phyloP scores from a whole-genome alignment of 805 yeast genomes.

The Candida yuanshanica region DNA sequence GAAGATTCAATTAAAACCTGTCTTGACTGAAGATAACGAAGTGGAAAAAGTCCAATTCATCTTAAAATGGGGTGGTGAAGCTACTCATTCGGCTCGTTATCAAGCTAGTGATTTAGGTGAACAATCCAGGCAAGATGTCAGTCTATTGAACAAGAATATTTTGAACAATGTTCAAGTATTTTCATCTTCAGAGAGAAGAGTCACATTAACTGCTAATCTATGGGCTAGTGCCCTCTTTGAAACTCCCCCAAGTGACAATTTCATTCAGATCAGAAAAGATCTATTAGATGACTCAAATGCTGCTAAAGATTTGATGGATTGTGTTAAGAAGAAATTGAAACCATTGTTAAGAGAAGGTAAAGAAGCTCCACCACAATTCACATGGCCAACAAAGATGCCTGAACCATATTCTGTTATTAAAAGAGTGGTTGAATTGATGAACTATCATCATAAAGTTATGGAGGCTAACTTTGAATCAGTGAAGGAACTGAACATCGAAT shows the following conservation, averaged over 20 bases:
- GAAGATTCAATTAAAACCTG: slow-evolving; percentile 91
- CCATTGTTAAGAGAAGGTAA: slow-evolving; percentile 92
- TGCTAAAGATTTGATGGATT: slow-evolving; percentile 96
- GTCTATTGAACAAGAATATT: slow-evolving; percentile 77
- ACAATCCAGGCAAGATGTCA: slow-evolving; percentile 87
- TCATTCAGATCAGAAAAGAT: slow-evolving; percentile 80
- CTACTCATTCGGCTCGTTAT: slow-evolving; percentile 93
- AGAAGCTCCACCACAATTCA: slow-evolving; percentile 94
- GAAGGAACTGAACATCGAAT: slow-evolving; percentile 61
- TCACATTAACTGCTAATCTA: slow-evolving; percentile 83
- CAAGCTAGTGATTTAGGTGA: slow-evolving; percentile 96
- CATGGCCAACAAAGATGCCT: slow-evolving; percentile 99
- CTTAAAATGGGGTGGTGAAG: slow-evolving; percentile 99
- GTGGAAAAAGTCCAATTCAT: slow-evolving; percentile 95
- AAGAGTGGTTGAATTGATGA: slow-evolving; percentile 93
- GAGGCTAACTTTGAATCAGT: slow-evolving; percentile 66
- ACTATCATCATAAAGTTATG: slow-evolving; percentile 80
- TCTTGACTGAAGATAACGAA: slow-evolving; percentile 56
- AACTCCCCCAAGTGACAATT: slow-evolving; percentile 69
- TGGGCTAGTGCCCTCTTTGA: slow-evolving; percentile 67
- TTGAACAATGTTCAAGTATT: slow-evolving; percentile 80
- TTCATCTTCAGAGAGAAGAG: slow-evolving; percentile 93
- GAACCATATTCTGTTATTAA: slow-evolving; percentile 93
- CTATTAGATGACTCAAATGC: slow-evolving; percentile 95
- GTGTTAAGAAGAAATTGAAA: slow-evolving; percentile 92